These are phyloP conservation scores for Phallus indusiatus DNA, from an alignment of 768 basidiomycete species.

Conservation along the genomic window DNA sequence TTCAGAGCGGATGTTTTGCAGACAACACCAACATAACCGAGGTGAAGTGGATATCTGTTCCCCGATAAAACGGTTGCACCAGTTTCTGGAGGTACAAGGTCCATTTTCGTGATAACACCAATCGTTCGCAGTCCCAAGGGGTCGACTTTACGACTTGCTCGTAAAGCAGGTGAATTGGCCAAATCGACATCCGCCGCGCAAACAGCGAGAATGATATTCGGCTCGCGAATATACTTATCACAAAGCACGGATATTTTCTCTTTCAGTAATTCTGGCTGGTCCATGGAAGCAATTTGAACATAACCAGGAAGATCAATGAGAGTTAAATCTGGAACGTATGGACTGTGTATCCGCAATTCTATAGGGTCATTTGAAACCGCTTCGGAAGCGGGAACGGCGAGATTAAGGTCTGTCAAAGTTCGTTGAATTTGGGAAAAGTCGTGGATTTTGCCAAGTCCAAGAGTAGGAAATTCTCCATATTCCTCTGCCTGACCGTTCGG, in stretches of 20 bases:
- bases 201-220: slow-evolving; percentile 98
- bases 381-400: slow-evolving; percentile 82
- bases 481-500: slow-evolving; percentile 49
- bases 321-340: slow-evolving; percentile 92
- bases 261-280: slow-evolving; percentile 91
- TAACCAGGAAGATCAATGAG: slow-evolving; percentile 98
- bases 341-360: slow-evolving; percentile 92
- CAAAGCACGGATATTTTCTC: slow-evolving; percentile 86
- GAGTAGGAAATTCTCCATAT: slow-evolving; percentile 89
- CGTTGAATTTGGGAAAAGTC: slow-evolving; percentile 90
- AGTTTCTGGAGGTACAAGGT: slow-evolving; percentile 78
- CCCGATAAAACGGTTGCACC: slow-evolving; percentile 77
- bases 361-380: slow-evolving; percentile 94
- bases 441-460: slow-evolving; percentile 82
- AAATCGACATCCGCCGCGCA: slow-evolving; percentile 98
- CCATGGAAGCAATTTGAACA: slow-evolving; percentile 87
- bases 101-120: slow-evolving; percentile 99
- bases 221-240: slow-evolving; percentile 97
- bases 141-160: slow-evolving; percentile 89
- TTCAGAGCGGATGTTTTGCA: slow-evolving; percentile 65
- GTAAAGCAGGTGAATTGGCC: slow-evolving; percentile 92
- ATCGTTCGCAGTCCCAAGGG: slow-evolving; percentile 92
- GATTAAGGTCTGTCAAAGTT: slow-evolving; percentile 89
- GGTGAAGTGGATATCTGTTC: slow-evolving; percentile 91
- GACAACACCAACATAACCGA: slow-evolving; percentile 96